phyloP scores from a whole-genome alignment of 495 filamentous ascomycete genomes.

The Penicillium diatomitis region DNA sequence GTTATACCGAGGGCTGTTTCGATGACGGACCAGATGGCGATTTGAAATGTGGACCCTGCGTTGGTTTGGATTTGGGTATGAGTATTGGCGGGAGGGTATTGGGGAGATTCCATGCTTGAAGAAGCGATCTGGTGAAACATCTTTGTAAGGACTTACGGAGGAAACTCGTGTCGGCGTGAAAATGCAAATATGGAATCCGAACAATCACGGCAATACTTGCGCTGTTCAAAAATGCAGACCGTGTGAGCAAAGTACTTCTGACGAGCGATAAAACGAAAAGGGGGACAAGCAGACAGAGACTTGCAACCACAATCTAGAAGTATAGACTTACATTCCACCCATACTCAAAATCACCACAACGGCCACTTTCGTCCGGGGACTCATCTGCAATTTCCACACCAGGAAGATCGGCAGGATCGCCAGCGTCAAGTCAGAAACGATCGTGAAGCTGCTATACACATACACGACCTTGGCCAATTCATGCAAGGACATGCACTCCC shows the following conservation, averaged over 20 bases:
- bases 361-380: slow-evolving; percentile 16
- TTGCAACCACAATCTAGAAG: neutral
- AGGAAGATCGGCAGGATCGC: neutral
- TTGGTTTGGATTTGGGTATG: too few relatives aligned
- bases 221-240: neutral
- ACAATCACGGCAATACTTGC: neutral
- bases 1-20: slow-evolving; percentile 30
- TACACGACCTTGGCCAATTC: neutral
- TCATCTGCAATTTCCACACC: slow-evolving; percentile 17
- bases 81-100: too few relatives aligned
- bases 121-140: too few relatives aligned
- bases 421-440: neutral
- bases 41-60: slow-evolving; percentile 17
- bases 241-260: neutral
- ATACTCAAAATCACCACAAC: slow-evolving; percentile 14
- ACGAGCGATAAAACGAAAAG: too few relatives aligned
- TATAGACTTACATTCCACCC: neutral
- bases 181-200: neutral
- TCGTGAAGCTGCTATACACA: neutral
- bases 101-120: too few relatives aligned
- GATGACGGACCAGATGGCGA: slow-evolving; percentile 27
- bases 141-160: neutral
- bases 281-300: too few relatives aligned
- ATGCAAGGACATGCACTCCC: neutral
- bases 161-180: neutral